These are phyloP conservation scores for Anastatica hierochuntica DNA, from an alignment of 345 rosid species.

Conservation along the genomic window DNA sequence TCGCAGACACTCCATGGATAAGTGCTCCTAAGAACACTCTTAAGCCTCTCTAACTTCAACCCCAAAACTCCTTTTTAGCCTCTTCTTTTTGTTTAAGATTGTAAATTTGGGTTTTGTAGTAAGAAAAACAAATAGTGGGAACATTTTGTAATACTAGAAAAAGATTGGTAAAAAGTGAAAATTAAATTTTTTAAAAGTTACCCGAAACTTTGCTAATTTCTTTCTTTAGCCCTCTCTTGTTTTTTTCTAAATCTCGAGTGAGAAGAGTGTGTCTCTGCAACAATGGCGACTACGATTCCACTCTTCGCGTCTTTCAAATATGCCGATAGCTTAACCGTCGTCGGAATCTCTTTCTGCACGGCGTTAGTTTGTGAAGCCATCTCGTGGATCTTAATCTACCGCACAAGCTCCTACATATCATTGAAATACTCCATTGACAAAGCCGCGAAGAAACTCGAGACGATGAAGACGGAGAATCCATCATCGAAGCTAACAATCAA, in stretches of 20 bases:
- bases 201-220: not conserved
- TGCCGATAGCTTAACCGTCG: constrained; percentile 76
- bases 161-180: not conserved
- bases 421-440: constrained; percentile 90
- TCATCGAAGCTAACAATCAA: constrained; percentile 39
- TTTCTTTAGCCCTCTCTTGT: too few species aligned
- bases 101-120: not conserved
- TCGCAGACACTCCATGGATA: constrained; percentile 75
- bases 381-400: constrained; percentile 94
- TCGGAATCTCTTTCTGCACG: constrained; percentile 85
- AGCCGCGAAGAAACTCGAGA: constrained; percentile 92
- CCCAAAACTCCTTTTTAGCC: not conserved
- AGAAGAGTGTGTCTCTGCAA: not conserved
- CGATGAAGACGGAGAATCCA: constrained; percentile 66
- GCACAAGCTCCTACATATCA: constrained; percentile 81
- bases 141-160: not conserved
- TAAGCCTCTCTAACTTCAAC: constrained; percentile 30
- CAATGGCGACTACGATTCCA: constrained; percentile 36
- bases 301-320: constrained; percentile 51
- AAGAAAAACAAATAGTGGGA: not conserved
- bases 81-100: not conserved
- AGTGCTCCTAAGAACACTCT: constrained; percentile 91
- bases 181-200: not conserved
- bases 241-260: too few species aligned
- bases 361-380: constrained; percentile 89